phyloP scores from a whole-genome alignment of 1,284 basidiomycete species.

The Irpex lacteus region DNA sequence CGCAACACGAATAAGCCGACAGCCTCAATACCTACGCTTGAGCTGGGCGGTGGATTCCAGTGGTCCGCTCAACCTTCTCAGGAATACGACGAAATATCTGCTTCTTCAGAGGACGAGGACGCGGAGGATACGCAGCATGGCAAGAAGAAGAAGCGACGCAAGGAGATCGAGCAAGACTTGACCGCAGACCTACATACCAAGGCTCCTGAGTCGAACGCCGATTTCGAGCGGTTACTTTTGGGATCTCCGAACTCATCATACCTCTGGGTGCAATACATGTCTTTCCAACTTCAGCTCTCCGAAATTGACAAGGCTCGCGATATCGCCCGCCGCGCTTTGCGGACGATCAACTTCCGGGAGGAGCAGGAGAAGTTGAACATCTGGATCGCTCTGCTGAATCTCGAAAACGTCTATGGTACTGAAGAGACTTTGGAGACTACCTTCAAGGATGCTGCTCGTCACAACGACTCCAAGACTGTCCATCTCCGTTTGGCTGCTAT shows the following conservation, averaged over 20 bases:
- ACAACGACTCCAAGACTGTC: slow-evolving; percentile 92
- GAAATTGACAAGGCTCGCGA: slow-evolving; percentile 94
- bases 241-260: slow-evolving; percentile 98
- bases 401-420: slow-evolving; percentile 94
- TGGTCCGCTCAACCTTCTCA: slow-evolving; percentile 50
- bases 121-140: slow-evolving; percentile 43
- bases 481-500: slow-evolving; percentile 85
- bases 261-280: slow-evolving; percentile 99
- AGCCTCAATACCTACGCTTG: slow-evolving; percentile 35
- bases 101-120: slow-evolving; percentile 42
- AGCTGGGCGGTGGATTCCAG: slow-evolving; percentile 62
- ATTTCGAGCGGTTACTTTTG: slow-evolving; percentile 92
- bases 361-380: slow-evolving; percentile 97
- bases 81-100: slow-evolving; percentile 32
- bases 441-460: slow-evolving; percentile 88
- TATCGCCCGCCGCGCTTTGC: slow-evolving; percentile 82
- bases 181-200: slow-evolving; percentile 85
- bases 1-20: not conserved
- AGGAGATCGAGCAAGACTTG: slow-evolving; percentile 76
- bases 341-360: slow-evolving; percentile 92
- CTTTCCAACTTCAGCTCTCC: slow-evolving; percentile 93
- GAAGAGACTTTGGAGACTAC: slow-evolving; percentile 74
- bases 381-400: slow-evolving; percentile 95
- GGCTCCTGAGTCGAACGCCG: slow-evolving; percentile 86
- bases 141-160: slow-evolving; percentile 65